Percentiles rank a stretch among this genome's conserved stretches.
Conservation (phyloP, 176 grass and related monocot species). For the Triticum aestivum region IWGSC_CS_RefSeq_v2.1 NC_057803.1:57794074-57794573, state of each 20-base stretch:
- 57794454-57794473: constrained; percentile 25
- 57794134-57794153: constrained; percentile 19
- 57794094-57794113: neutral
- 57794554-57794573: constrained; percentile 28
- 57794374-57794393: constrained; percentile 13
- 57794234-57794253: neutral
- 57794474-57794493: neutral
- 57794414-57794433: constrained; percentile 5
- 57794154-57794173: neutral
- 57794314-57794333: neutral
- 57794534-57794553: neutral
- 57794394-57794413: constrained; percentile 36
- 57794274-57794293: neutral
- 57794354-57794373: neutral
- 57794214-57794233: neutral
- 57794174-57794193: neutral
- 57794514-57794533: constrained; percentile 48
- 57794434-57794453: constrained; percentile 1
- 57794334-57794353: too few species aligned
- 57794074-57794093: too few species aligned
- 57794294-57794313: neutral
- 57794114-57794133: neutral
- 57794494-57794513: constrained; percentile 16
- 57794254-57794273: neutral
- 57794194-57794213: constrained; percentile 33